Base-by-base conservation (phyloP, 805 yeast genomes). In the Myxozyma geophila region DNA sequence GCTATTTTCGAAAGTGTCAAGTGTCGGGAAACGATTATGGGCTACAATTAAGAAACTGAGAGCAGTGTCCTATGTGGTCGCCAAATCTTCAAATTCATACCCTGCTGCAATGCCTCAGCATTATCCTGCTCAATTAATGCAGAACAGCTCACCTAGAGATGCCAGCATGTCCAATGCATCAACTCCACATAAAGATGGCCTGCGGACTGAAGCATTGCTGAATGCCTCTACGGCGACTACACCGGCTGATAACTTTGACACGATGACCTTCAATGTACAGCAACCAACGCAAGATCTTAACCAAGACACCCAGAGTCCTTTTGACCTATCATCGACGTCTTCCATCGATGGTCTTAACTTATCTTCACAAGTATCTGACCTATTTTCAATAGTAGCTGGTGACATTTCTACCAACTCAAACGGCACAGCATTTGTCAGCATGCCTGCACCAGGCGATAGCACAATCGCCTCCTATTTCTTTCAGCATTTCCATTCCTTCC, bases 1-100 rank as follows among this genome's bases (percentile, higher is more conserved):
- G 33, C 57, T 64, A 2, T 54, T 71, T 37, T 58, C 72, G 13
- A 59, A 62, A 37, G 52, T 59, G 7, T 67, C 73, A 3, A 50
- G 51, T 33, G 56, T 60, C 21, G 62, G 63, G 8, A 47, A 47
- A 21, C 60, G 70, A 23, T 55, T 67, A 9, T 54, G 61, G 59
- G 62, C 62, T 17, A 57, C 67, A 3, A 59, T 64, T 15, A 61
- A 57, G 12, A 54, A 44, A 15, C 39, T 64, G 35, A 53, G 67
- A 3, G 21, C 59, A 4, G 62, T 62, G 23, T 39, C 59, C 15
- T 39, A 55, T 2, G 54, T 60, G 23, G n/a, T 35, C 44, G 39
- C 44, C 5, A 53, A 53, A 28, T 41, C 37, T 8, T 21, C 57
- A 21, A 23, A 13, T 17, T 8, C 23, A 6, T 7, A 40, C 15